These are phyloP conservation scores for Fusarium dimerum DNA, from an alignment of 2,329 filamentous ascomycete species.

Conservation along the genomic window DNA sequence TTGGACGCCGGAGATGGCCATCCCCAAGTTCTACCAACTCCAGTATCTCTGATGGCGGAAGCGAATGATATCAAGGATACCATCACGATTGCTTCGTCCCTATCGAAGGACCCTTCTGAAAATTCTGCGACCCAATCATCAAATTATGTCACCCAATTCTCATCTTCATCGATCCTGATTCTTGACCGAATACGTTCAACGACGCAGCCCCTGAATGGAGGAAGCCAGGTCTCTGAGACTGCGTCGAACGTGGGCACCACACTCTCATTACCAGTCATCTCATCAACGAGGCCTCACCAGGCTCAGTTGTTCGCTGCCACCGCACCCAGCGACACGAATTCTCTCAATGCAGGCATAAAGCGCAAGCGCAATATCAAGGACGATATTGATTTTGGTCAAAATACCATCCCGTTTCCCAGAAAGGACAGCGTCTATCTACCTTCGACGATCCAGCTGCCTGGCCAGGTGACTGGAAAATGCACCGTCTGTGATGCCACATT, in stretches of 20 bases:
- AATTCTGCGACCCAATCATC: constrained; percentile 2
- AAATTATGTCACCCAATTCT: constrained; percentile 35
- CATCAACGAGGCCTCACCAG: constrained; percentile 3
- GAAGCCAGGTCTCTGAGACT: neutral
- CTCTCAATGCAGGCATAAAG: constrained; percentile 23
- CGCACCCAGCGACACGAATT: neutral
- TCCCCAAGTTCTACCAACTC: no score
- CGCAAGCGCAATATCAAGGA: constrained; percentile 29
- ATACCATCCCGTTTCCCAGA: constrained; percentile 32
- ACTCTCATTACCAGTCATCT: constrained; percentile 13
- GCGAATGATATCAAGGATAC: neutral
- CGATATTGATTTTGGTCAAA: constrained; percentile 33
- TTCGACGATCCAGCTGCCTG: constrained; percentile 5
- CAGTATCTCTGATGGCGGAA: neutral
- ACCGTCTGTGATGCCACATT: neutral
- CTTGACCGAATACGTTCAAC: constrained; percentile 26
- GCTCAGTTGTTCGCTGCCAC: constrained; percentile 3
- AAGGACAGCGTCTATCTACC: neutral
- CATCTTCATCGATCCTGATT: constrained; percentile 28
- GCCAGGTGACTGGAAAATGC: constrained; percentile 10
- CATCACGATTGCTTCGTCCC: neutral
- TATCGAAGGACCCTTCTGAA: neutral
- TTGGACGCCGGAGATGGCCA: neutral
- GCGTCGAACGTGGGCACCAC: constrained; percentile 8
- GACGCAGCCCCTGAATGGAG: neutral